Base-by-base conservation (phyloP, 805 yeast species). In the Cyberlindnera americana region DNA sequence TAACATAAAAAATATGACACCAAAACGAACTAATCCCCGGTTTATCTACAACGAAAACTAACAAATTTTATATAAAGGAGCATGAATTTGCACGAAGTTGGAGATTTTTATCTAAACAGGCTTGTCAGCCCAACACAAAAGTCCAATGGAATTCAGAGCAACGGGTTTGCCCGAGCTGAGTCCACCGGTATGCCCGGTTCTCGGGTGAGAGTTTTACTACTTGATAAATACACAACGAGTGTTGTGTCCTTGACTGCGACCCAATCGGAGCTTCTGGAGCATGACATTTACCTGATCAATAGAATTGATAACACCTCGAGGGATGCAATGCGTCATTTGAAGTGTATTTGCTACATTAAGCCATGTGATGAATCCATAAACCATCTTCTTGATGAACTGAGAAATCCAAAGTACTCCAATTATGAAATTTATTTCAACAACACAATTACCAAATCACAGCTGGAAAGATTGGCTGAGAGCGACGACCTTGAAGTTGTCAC, bases 221-320 rank as follows among this genome's bases (percentile, higher is more conserved):
- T 93, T 41, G 99, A 93, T 57, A 67, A 74, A 36, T 70, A 72
- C 48, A 91, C 99, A 2, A 85, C 95, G 6, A 72, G 89, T 0
- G 78, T 89, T 18, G 76, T 93, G 17, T 88, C 97, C n/a, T 72
- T 93, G 75, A 79, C 84, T 51, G 77, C 95, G 21, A 84, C 96
- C 3, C 99, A 93, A 59, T 81, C 95, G 3, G 84, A 81, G 40
- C 69, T 93, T 32, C 70, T 93, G 27, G 78, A 83, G 49, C 76
- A 86, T 50, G 95, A 91, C 46, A 77, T 93, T n/a, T 88, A 85
- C 44, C 69, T 93, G 35, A 81, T 88, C 33, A 96, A 88, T 45
- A 73, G 76, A 28, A 59, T 81, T 19, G 84, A 80, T 41, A 81
- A 82, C 56, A 49, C 57, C 6, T 64, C 70, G 32, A 70, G 93